phyloP scores from a whole-genome alignment of 2,329 filamentous ascomycete species.

The Thelonectria rubi region DNA sequence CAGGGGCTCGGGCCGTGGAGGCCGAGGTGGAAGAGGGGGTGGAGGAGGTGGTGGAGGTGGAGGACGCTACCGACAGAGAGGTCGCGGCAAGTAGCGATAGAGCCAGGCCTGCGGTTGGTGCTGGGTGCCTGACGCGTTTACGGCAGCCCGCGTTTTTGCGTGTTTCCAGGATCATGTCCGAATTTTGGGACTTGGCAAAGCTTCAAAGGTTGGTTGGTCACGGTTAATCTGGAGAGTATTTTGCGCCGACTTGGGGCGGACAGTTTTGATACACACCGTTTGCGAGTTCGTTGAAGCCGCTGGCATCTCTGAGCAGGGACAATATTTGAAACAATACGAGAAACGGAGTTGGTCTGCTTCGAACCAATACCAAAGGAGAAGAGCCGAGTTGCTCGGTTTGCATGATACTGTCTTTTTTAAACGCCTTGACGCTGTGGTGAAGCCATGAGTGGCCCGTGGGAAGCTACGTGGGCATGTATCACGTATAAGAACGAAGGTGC shows the following conservation, averaged over 20 bases:
- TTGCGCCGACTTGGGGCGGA: slow-evolving; percentile 29
- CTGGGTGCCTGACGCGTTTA: neutral
- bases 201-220: slow-evolving; percentile 34
- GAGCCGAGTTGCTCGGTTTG: slow-evolving; percentile 9
- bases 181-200: slow-evolving; percentile 18
- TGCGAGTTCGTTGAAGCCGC: slow-evolving; percentile 22
- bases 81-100: slow-evolving; percentile 38
- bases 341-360: slow-evolving; percentile 7
- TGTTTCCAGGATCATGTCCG: slow-evolving; percentile 21
- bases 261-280: slow-evolving; percentile 37
- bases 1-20: slow-evolving; percentile 36
- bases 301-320: slow-evolving; percentile 2
- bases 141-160: slow-evolving; percentile 1
- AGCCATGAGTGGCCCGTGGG: neutral
- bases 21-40: slow-evolving; percentile 30
- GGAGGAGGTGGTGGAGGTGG: slow-evolving; percentile 41
- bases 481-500: slow-evolving; percentile 14
- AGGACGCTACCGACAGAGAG: slow-evolving; percentile 39
- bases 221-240: slow-evolving; percentile 25
- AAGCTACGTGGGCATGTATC: slow-evolving; percentile 24
- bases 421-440: slow-evolving; percentile 9
- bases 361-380: slow-evolving; percentile 17
- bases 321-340: slow-evolving; percentile 30
- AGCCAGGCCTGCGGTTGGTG: slow-evolving; percentile 22
- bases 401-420: slow-evolving; percentile 12